phyloP scores from a whole-genome alignment of 371 early-diverging fungal species.

The Apophysomyces ossiformis region DNA sequence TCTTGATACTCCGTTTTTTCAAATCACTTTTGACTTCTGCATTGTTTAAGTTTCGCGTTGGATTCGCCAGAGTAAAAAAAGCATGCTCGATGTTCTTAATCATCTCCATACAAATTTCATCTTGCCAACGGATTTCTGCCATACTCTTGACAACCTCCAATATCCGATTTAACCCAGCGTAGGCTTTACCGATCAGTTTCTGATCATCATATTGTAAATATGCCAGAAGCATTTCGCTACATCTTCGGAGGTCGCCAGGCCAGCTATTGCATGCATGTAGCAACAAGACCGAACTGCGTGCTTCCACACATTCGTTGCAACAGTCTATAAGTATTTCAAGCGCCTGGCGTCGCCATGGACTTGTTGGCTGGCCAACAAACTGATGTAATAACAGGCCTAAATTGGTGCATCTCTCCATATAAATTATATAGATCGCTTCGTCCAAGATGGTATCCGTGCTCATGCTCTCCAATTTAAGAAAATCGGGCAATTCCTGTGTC shows the following conservation, averaged over 20 bases:
- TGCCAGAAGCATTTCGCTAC: slow-evolving; percentile 22
- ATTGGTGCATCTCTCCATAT: slow-evolving; percentile 36
- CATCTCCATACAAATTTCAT: slow-evolving; percentile 28
- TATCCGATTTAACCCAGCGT: slow-evolving; percentile 27
- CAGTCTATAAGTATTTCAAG: slow-evolving; percentile 26
- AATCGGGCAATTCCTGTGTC: slow-evolving; percentile 20
- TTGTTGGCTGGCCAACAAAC: slow-evolving; percentile 16
- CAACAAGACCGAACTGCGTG: slow-evolving; percentile 22
- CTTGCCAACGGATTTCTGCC: slow-evolving; percentile 35
- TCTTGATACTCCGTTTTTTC: slow-evolving; percentile 22
- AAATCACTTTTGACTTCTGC: background rate
- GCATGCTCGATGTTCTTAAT: slow-evolving; percentile 22
- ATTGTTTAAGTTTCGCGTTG: background rate
- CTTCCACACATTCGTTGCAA: slow-evolving; percentile 24
- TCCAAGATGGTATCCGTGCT: slow-evolving; percentile 15
- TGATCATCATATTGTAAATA: slow-evolving; percentile 25
- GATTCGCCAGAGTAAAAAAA: background rate
- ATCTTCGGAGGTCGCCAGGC: slow-evolving; percentile 31
- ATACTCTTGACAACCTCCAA: slow-evolving; percentile 25
- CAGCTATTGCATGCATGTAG: slow-evolving; percentile 31
- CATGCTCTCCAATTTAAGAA: slow-evolving; percentile 17
- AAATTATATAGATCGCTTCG: slow-evolving; percentile 22
- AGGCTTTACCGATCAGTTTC: slow-evolving; percentile 16
- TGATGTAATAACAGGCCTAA: slow-evolving; percentile 25
- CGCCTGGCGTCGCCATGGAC: slow-evolving; percentile 20